A percentile compares a stretch with the other conserved stretches of the same genome.
phyloP scores from a whole-genome alignment of 768 basidiomycete species.

The Psilocybe sp. region DNA sequence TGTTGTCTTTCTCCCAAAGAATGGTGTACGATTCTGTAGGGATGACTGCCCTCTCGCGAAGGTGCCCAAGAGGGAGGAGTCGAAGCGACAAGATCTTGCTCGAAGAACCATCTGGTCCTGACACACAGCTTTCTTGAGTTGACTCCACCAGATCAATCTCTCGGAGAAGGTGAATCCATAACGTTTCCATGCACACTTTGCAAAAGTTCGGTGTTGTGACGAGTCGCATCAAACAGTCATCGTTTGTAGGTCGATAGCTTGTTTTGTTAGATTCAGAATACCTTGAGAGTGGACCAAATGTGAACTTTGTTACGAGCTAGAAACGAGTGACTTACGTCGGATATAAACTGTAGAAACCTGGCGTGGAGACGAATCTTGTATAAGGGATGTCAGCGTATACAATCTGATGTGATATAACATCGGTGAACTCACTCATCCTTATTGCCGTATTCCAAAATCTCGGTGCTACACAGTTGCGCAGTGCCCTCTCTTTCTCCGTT shows the following conservation, averaged over 20 bases:
- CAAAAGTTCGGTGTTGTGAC: slow-evolving; percentile 73
- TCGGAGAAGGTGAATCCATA: slow-evolving; percentile 65
- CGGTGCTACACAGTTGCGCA: slow-evolving; percentile 77
- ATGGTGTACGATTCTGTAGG: slow-evolving; percentile 45
- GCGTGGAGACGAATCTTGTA: slow-evolving; percentile 54
- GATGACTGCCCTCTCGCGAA: slow-evolving; percentile 30
- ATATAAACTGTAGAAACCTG: slow-evolving; percentile 63
- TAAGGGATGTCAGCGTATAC: background rate
- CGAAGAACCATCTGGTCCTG: slow-evolving; percentile 8
- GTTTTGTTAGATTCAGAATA: slow-evolving; percentile 64
- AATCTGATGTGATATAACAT: too few relatives aligned
- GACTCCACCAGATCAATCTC: slow-evolving; percentile 62
- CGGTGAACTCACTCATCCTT: slow-evolving; percentile 57
- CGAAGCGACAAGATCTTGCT: slow-evolving; percentile 39
- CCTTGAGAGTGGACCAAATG: slow-evolving; percentile 27
- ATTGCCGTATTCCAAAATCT: slow-evolving; percentile 70
- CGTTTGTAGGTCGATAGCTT: slow-evolving; percentile 78
- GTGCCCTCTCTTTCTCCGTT: slow-evolving; percentile 44
- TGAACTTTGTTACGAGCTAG: background rate
- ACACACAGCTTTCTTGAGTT: slow-evolving; percentile 37
- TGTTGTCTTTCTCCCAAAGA: slow-evolving; percentile 51
- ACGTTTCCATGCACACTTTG: slow-evolving; percentile 67
- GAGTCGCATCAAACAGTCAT: slow-evolving; percentile 79
- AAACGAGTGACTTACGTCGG: slow-evolving; percentile 57
- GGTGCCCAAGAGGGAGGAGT: slow-evolving; percentile 62